phyloP scores from a whole-genome alignment of 805 yeast genomes.

The Hanseniaspora occidentalis region DNA sequence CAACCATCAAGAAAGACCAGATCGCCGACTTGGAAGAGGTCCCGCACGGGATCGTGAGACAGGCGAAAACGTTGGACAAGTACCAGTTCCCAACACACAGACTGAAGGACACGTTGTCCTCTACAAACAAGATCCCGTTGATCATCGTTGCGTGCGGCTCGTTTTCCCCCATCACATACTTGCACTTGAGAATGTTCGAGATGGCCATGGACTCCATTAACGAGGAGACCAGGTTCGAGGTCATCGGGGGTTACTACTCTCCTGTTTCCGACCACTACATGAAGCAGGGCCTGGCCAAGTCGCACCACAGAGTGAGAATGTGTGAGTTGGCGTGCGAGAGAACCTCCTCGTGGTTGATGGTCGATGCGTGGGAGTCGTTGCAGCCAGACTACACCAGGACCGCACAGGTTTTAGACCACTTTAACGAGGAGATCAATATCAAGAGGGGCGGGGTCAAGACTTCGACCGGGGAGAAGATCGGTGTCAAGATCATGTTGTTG shows the following conservation, averaged over 20 bases:
- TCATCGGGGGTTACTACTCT: constrained; percentile 90
- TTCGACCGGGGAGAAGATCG: constrained; percentile 48
- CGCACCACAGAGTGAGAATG: constrained; percentile 90
- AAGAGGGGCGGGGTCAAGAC: constrained; percentile 74
- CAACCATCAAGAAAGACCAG: constrained; percentile 35
- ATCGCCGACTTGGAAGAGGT: constrained; percentile 95
- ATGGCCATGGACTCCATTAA: constrained; percentile 93
- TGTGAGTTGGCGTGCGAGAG: constrained; percentile 97
- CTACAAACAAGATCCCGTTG: constrained; percentile 71
- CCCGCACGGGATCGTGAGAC: constrained; percentile 86
- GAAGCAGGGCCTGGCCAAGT: constrained; percentile 83
- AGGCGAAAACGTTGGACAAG: constrained; percentile 54
- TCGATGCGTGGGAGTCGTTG: constrained; percentile 96
- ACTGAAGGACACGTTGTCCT: constrained; percentile 53
- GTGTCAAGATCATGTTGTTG: constrained; percentile 86
- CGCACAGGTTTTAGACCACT: constrained; percentile 90
- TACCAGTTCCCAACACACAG: constrained; percentile 86
- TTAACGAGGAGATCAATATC: constrained; percentile 87
- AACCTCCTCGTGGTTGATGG: constrained; percentile 96
- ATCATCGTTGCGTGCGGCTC: constrained; percentile 97
- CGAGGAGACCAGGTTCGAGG: constrained; percentile 89
- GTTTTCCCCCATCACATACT: constrained; percentile 87
- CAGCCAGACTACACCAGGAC: constrained; percentile 89
- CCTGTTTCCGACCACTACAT: constrained; percentile 90
- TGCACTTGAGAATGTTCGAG: constrained; percentile 94